phyloP scores from a whole-genome alignment of 495 filamentous ascomycete genomes.

The Podospora bellae-mahoneyi region DNA sequence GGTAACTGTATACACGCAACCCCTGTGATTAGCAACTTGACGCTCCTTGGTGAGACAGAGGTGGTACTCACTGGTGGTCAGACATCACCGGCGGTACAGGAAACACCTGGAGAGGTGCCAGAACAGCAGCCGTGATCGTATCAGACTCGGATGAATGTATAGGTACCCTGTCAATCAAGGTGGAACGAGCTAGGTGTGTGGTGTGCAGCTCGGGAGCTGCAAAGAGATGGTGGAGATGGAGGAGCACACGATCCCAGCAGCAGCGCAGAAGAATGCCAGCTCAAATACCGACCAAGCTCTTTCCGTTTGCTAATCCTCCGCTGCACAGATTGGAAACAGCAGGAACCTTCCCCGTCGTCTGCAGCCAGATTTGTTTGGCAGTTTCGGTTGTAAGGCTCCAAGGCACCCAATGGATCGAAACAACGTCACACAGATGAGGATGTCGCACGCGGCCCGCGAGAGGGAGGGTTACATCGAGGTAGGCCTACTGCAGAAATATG shows the following conservation, averaged over 20 bases:
- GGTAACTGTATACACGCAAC: no score
- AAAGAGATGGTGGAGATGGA: neutral
- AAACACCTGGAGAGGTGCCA: neutral
- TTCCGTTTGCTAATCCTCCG: neutral
- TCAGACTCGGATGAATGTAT: neutral
- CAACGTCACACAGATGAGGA: neutral
- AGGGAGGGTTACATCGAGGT: neutral
- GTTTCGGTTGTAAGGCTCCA: neutral
- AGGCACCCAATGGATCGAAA: neutral
- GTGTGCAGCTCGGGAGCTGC: neutral
- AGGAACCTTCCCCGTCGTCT: neutral
- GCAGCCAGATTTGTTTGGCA: neutral
- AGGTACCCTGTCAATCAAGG: neutral
- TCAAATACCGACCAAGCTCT: neutral
- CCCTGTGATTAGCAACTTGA: no score
- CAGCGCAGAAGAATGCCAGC: neutral
- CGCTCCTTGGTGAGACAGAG: neutral
- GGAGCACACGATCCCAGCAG: neutral
- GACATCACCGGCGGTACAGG: neutral
- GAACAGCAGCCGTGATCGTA: neutral
- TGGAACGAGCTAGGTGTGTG: neutral
- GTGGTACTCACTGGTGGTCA: neutral
- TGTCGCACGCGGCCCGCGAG: neutral
- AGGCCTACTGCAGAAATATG: neutral
- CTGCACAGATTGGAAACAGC: neutral